Evolutionary conservation across 371 early-diverging fungal species (phyloP), one percentile per base, ranked within the genome.

Genomic region (Circinella minor): DNA sequence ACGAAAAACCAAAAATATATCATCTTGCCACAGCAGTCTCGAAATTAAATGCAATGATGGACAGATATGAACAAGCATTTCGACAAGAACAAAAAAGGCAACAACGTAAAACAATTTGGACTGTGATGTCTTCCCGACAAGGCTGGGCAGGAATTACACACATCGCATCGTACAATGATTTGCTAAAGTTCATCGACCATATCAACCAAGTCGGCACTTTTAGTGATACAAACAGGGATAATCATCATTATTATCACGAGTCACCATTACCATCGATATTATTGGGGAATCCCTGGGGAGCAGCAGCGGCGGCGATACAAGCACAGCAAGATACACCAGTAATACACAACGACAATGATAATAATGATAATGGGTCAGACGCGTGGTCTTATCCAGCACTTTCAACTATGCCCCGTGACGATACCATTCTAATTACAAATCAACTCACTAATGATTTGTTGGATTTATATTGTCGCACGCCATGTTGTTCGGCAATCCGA

Each of bases 11-110:
- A 3, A 83, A 80, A 51, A 80, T 78, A 11, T 81, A 76, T 27
- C 78, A 79, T 63, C 72, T 83, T 20, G 79, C 80, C 2, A 76
- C 77, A 47, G 78, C 77, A 0, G 49, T 83, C 15, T 69, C 67
- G 14, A 75, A 78, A 0, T 77, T 83, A 78, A 83, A 83, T 61
- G 74, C 71, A 34, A 76, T 78, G 11, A 73, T 83, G 68, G 83
- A 83, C 38, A 46, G 46, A 9, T 65, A 65, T 36, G 65, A 65
- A 54, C 48, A 36, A 9, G 51, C 36, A 9, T 15, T 65, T 36
- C 49, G 37, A 17, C 34, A 34, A 57, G 57, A 57, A 57, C 27
- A 57, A 57, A 57, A 34, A n/a, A 57, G 7, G 20, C 57, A 34
- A n/a, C 57, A 48, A 27, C 18, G 37, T 4, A 65, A 47, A 54